Percentiles rank a stretch among this genome's conserved stretches.
These are phyloP conservation scores for Stachybotrys chartarum DNA, from an alignment of 2,329 filamentous ascomycete genomes.

Conservation along the genomic window DNA sequence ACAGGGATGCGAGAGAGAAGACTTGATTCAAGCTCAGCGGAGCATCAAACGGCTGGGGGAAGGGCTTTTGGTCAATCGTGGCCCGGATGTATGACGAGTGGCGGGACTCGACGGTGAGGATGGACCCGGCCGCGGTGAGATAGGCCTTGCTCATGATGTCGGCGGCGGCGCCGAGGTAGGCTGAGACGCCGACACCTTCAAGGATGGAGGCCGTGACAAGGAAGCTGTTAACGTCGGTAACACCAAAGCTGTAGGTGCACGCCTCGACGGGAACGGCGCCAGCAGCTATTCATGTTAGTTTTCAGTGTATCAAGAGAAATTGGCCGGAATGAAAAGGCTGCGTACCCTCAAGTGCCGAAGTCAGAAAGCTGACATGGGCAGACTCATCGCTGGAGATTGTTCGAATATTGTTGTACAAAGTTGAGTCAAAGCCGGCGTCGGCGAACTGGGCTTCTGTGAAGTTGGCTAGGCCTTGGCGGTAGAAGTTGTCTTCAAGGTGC, in stretches of 20 bases:
- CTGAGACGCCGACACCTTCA: constrained; percentile 56
- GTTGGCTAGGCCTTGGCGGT: constrained; percentile 50
- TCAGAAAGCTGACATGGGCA: constrained; percentile 51
- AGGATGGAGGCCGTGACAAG: constrained; percentile 57
- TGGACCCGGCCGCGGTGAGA: constrained; percentile 53
- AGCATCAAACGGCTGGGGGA: constrained; percentile 53
- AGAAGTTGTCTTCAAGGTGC: constrained; percentile 56
- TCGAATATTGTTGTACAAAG: constrained; percentile 51
- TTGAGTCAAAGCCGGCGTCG: constrained; percentile 39
- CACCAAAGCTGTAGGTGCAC: constrained; percentile 53
- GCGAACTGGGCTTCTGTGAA: constrained; percentile 47
- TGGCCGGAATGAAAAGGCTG: too few species aligned
- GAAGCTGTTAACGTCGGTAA: constrained; percentile 49
- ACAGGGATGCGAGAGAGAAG: constrained; percentile 56
- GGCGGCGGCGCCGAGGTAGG: constrained; percentile 57
- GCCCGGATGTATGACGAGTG: constrained; percentile 55
- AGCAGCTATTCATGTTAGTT: constrained; percentile 8
- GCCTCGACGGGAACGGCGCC: constrained; percentile 42
- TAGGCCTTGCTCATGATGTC: constrained; percentile 51
- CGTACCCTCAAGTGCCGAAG: constrained; percentile 27
- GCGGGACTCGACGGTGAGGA: constrained; percentile 55
- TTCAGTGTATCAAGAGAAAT: background rate
- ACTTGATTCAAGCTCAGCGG: constrained; percentile 52
- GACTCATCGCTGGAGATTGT: constrained; percentile 46
- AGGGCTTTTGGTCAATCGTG: constrained; percentile 40